Evolutionary conservation across 129 eudicot genomes (phyloP).

Genomic region (Pulicaria dysenterica): DNA sequence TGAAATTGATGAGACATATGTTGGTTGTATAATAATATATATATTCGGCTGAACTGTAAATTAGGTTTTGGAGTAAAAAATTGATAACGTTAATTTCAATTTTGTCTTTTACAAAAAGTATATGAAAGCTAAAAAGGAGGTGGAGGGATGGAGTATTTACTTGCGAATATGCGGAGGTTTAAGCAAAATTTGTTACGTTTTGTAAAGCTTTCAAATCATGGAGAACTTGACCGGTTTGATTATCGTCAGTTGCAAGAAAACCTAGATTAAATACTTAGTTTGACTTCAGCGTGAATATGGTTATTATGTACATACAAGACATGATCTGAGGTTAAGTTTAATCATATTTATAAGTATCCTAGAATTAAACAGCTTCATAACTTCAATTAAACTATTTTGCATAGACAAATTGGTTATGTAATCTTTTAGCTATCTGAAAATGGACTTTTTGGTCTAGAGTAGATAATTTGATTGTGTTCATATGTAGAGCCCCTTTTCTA

Average conservation of each 20-base stretch:
- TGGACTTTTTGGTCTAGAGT: slow-evolving; percentile 1
- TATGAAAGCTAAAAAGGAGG: not conserved
- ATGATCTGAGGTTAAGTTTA: slow-evolving; percentile 8
- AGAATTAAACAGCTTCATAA: not conserved
- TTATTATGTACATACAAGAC: slow-evolving; percentile 5
- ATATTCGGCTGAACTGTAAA: not conserved
- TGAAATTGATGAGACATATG: slow-evolving; percentile 16
- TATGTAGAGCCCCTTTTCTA: slow-evolving; percentile 9
- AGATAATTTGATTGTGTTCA: not conserved
- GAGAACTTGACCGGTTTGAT: slow-evolving; percentile 1
- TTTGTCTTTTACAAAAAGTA: not conserved
- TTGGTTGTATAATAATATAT: slow-evolving; percentile 2
- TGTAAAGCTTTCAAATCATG: not conserved
- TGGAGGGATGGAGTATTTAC: not conserved
- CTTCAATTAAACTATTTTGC: not conserved
- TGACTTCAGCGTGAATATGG: slow-evolving; percentile 2
- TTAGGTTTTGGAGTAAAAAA: slow-evolving; percentile 18
- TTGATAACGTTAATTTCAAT: not conserved
- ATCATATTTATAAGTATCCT: not conserved
- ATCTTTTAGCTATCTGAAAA: not conserved
- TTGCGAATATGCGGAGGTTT: slow-evolving; percentile 13
- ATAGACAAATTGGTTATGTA: not conserved
- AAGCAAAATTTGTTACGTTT: slow-evolving; percentile 1
- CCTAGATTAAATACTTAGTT: not conserved
- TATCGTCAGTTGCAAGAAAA: not conserved